Conservation (phyloP, 106 monocot species). For the Posidonia australis region DNA sequence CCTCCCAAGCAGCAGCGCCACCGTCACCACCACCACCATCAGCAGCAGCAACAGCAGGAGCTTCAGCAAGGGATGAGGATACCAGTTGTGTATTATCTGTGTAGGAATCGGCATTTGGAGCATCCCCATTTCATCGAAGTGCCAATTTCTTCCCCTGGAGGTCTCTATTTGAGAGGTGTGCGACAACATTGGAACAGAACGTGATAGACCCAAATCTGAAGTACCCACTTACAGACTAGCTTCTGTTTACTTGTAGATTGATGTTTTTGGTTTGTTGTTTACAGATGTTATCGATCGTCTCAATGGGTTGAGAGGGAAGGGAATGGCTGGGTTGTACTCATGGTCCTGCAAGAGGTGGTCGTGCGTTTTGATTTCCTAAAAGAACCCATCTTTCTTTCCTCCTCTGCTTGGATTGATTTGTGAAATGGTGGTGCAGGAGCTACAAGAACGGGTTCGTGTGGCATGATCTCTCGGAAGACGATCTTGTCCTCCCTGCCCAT, state of each 20-base stretch:
- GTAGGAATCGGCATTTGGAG: slow-evolving; percentile 28
- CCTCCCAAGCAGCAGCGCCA: neutral
- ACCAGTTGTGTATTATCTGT: slow-evolving; percentile 38
- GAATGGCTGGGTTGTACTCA: slow-evolving; percentile 44
- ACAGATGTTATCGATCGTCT: slow-evolving; percentile 39
- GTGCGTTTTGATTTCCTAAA: neutral
- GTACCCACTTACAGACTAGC: neutral
- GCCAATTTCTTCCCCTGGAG: slow-evolving; percentile 17
- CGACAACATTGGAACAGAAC: neutral
- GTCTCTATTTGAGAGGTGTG: slow-evolving; percentile 31
- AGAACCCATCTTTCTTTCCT: neutral
- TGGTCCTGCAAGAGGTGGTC: slow-evolving; percentile 57
- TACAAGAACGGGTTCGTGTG: slow-evolving; percentile 93
- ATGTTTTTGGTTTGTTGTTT: neutral
- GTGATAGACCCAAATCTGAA: neutral
- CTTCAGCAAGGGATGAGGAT: slow-evolving; percentile 14
- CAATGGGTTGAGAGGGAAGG: slow-evolving; percentile 36
- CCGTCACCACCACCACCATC: slow-evolving; percentile 2
- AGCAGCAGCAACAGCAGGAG: slow-evolving; percentile 3
- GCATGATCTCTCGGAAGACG: slow-evolving; percentile 77
- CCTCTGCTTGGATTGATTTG: neutral
- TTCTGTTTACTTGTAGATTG: neutral
- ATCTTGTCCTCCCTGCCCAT: slow-evolving; percentile 56
- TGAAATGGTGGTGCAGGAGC: slow-evolving; percentile 30
- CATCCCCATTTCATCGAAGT: slow-evolving; percentile 49